phyloP scores from a whole-genome alignment of 2,329 filamentous ascomycete genomes.

The Mycosphaerella sp. region DNA sequence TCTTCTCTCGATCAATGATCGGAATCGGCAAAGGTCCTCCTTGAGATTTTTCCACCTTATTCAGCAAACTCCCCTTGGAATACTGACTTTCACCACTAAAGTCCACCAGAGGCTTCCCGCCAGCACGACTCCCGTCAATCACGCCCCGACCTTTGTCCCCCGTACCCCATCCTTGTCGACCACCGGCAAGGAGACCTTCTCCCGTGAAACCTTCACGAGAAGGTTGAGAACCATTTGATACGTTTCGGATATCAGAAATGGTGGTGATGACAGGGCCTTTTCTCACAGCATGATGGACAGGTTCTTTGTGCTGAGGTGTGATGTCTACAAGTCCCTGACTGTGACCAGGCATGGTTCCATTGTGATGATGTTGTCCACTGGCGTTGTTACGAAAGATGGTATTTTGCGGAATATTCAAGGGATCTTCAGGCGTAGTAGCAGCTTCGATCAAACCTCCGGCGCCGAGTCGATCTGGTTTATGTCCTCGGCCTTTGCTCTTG shows the following conservation, averaged over 20 bases:
- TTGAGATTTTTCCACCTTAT: slow-evolving; percentile 35
- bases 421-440: slow-evolving; percentile 41
- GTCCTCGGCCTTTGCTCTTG: slow-evolving; percentile 49
- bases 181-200: slow-evolving; percentile 38
- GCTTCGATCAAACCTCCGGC: slow-evolving; percentile 42
- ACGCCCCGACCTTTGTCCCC: slow-evolving; percentile 40
- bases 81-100: slow-evolving; percentile 40
- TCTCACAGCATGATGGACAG: slow-evolving; percentile 17
- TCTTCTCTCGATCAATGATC: slow-evolving; percentile 12
- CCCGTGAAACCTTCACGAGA: slow-evolving; percentile 39
- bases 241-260: slow-evolving; percentile 11
- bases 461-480: slow-evolving; percentile 30
- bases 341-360: slow-evolving; percentile 5
- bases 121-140: slow-evolving; percentile 41
- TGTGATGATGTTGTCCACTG: slow-evolving; percentile 5
- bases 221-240: slow-evolving; percentile 2
- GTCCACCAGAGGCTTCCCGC: slow-evolving; percentile 41
- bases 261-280: slow-evolving; percentile 12
- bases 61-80: slow-evolving; percentile 45
- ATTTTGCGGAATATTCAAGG: slow-evolving; percentile 38
- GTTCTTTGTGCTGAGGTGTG: slow-evolving; percentile 18
- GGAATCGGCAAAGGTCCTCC: slow-evolving; percentile 27
- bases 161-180: slow-evolving; percentile 37
- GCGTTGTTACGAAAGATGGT: slow-evolving; percentile 40
- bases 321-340: slow-evolving; percentile 15